phyloP scores from a whole-genome alignment of 2,329 filamentous ascomycete genomes.

The Diaporthe batatas region DNA sequence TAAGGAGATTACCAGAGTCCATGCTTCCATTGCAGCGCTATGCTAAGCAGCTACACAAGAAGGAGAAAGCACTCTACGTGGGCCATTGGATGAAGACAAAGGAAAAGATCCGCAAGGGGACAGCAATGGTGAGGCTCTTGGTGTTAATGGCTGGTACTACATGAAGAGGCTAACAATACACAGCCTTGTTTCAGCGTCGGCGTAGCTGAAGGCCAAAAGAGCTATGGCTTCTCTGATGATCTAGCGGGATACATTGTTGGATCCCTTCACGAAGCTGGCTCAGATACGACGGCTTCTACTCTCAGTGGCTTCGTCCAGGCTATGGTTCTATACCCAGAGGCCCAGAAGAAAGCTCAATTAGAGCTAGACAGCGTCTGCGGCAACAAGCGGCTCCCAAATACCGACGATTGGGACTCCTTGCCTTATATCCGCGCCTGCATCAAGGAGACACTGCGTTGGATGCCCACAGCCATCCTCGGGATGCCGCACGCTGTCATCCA shows the following conservation, averaged over 20 bases:
- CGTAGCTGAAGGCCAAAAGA: constrained; percentile 45
- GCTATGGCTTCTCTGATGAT: constrained; percentile 48
- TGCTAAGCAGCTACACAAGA: constrained; percentile 57
- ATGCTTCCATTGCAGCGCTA: constrained; percentile 54
- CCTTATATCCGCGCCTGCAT: constrained; percentile 59
- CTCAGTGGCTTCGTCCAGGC: constrained; percentile 61
- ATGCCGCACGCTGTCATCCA: constrained; percentile 57
- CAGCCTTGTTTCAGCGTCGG: constrained; percentile 50
- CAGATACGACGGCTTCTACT: constrained; percentile 59
- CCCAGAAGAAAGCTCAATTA: constrained; percentile 56
- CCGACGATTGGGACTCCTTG: constrained; percentile 54
- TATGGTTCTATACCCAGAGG: constrained; percentile 58
- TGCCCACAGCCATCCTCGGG: constrained; percentile 56
- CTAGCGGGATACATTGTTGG: constrained; percentile 52
- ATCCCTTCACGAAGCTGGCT: constrained; percentile 55
- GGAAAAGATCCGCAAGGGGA: constrained; percentile 48
- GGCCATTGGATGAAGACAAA: constrained; percentile 58
- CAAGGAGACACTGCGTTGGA: constrained; percentile 60
- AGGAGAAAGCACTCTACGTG: constrained; percentile 58
- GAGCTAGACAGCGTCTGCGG: constrained; percentile 60
- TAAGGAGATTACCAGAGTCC: constrained; percentile 60
- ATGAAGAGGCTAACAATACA: neutral
- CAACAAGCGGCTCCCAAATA: constrained; percentile 53
- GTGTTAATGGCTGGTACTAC: too few relatives aligned
- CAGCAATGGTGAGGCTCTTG: constrained; percentile 42